phyloP scores from a whole-genome alignment of 768 basidiomycete genomes.

The Pisolithus microcarpus region DNA sequence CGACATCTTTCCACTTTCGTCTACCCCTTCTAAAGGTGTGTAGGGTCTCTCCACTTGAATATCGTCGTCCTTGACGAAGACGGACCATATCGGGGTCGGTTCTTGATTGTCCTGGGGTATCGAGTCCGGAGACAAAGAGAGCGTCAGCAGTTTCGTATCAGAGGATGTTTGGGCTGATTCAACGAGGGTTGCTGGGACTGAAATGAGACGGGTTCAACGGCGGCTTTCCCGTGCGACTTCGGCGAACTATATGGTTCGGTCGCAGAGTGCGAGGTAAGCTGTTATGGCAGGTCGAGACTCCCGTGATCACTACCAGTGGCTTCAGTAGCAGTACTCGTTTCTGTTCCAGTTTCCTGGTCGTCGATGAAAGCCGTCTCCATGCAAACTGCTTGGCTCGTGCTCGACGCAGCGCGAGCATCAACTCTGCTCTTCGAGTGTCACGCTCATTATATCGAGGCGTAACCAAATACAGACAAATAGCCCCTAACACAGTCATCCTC shows the following conservation, averaged over 20 bases:
- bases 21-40: conserved; percentile 71
- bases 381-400: neutral
- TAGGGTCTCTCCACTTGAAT: conserved; percentile 85
- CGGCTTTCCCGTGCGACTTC: conserved; percentile 29
- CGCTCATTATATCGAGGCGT: too few relatives aligned
- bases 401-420: conserved; percentile 8
- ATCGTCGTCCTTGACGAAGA: conserved; percentile 81
- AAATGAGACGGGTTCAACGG: conserved; percentile 40
- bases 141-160: conserved; percentile 56
- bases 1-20: conserved; percentile 55
- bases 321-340: neutral
- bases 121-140: conserved; percentile 45
- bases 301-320: conserved; percentile 27
- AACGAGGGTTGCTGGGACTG: conserved; percentile 52
- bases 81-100: conserved; percentile 56
- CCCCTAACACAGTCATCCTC: neutral
- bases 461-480: conserved; percentile 21
- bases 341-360: neutral
- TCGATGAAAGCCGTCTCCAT: neutral
- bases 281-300: conserved; percentile 36
- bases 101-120: conserved; percentile 20
- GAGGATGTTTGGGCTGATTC: conserved; percentile 46
- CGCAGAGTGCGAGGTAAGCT: conserved; percentile 47
- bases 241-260: conserved; percentile 41
- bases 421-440: too few relatives aligned